Conservation (phyloP, 441 rosid genomes). For the Erodium trifolium region DNA sequence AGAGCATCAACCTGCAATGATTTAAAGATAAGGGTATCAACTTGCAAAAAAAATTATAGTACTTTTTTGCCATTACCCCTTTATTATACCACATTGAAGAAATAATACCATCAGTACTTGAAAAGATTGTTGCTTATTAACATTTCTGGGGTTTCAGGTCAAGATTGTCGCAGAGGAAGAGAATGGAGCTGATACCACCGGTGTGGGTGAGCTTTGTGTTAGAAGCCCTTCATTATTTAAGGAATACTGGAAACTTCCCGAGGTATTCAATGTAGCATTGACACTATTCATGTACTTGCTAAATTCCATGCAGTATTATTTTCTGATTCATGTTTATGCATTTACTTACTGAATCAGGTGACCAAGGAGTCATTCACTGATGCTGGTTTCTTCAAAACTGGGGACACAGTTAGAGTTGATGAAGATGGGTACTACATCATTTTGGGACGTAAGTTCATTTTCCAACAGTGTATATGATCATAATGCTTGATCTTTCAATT, state of each 20-base stretch:
- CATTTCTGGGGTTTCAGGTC: slow-evolving; percentile 40
- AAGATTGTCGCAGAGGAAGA: slow-evolving; percentile 52
- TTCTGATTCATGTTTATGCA: slow-evolving; percentile 11
- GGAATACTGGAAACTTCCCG: slow-evolving; percentile 93
- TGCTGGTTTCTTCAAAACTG: slow-evolving; percentile 93
- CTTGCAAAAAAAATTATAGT: too few relatives aligned
- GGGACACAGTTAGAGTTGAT: slow-evolving; percentile 80
- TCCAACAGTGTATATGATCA: not conserved
- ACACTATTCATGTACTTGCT: not conserved
- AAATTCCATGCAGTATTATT: not conserved
- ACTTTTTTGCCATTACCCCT: too few relatives aligned
- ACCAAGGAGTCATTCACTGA: slow-evolving; percentile 70
- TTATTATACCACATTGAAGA: not conserved
- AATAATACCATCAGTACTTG: not conserved
- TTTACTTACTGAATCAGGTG: slow-evolving; percentile 31
- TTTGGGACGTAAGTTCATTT: slow-evolving; percentile 67
- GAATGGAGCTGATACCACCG: slow-evolving; percentile 37
- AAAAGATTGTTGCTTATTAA: slow-evolving; percentile 1
- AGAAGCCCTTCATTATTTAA: slow-evolving; percentile 90
- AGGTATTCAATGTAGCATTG: slow-evolving; percentile 33
- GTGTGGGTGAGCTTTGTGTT: slow-evolving; percentile 78
- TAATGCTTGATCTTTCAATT: not conserved
- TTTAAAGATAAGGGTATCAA: too few relatives aligned
- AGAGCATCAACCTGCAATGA: too few relatives aligned
- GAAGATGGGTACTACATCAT: slow-evolving; percentile 81